Evolutionary conservation across 163 green algal species (phyloP).

Genomic region (Chlorella variabilis): DNA sequence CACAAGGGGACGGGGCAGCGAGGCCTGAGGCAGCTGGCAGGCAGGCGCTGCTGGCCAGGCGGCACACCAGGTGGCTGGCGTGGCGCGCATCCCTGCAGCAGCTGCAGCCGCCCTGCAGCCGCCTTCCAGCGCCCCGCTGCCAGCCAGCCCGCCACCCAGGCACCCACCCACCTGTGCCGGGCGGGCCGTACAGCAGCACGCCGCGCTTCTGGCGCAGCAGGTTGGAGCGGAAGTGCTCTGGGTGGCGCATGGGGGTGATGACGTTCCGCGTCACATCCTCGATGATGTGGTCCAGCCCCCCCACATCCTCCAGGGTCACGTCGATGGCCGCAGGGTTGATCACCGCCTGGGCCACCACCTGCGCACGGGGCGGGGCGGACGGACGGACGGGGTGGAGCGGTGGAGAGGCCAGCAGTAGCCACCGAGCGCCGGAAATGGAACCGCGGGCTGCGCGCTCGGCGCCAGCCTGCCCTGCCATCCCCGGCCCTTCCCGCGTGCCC

Average conservation of each 20-base stretch:
- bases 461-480: no score
- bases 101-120: no score
- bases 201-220: conserved; percentile 82
- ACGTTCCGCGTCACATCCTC: conserved; percentile 69
- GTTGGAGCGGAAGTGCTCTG: conserved; percentile 72
- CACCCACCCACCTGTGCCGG: conserved; percentile 59
- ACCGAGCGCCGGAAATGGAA: no score
- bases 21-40: neutral
- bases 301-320: conserved; percentile 74
- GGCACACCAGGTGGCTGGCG: no score
- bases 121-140: no score
- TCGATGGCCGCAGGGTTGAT: conserved; percentile 83
- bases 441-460: no score
- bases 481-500: no score
- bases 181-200: conserved; percentile 86
- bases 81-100: no score
- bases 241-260: conserved; percentile 74
- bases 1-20: neutral
- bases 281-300: conserved; percentile 62
- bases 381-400: neutral
- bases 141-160: no score
- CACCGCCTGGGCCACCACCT: conserved; percentile 78
- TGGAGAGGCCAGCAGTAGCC: no score
- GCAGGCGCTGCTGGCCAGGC: neutral
- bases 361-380: neutral